These are phyloP conservation scores for Apiosordaria backusii DNA, from an alignment of 495 filamentous ascomycete species.

Conservation along the genomic window DNA sequence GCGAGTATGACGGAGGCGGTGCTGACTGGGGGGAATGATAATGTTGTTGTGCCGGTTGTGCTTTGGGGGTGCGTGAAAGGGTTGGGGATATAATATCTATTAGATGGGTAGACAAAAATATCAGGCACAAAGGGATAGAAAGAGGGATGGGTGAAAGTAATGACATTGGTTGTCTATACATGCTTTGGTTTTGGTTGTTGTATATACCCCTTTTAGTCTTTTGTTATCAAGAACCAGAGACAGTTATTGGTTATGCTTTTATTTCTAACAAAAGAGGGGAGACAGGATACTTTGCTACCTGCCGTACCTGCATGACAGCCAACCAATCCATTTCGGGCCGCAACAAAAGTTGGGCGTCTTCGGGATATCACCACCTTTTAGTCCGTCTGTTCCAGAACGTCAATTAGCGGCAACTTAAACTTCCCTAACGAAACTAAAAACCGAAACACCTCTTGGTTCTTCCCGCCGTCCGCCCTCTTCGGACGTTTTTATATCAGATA, in stretches of 20 bases:
- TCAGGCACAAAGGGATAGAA: not conserved
- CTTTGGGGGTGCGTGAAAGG: constrained; percentile 86
- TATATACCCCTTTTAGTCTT: not conserved
- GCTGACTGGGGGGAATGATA: constrained; percentile 96
- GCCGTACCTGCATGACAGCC: not conserved
- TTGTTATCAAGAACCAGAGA: not conserved
- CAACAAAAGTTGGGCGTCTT: not conserved
- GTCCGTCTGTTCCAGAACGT: not conserved
- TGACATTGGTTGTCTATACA: not conserved
- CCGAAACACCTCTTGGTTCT: not conserved
- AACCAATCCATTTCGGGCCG: not conserved
- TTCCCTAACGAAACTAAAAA: not conserved
- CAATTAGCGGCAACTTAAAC: not conserved
- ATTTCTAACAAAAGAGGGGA: not conserved
- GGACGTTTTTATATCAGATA: not conserved
- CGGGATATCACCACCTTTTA: not conserved
- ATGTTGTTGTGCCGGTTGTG: constrained; percentile 94
- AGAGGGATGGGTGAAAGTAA: not conserved
- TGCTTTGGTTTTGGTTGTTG: not conserved
- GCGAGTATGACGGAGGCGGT: constrained; percentile 94
- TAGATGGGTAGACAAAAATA: not conserved
- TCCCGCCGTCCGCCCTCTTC: not conserved
- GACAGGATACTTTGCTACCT: not conserved
- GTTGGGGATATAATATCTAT: constrained; percentile 40
- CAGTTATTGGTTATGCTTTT: not conserved